These are phyloP conservation scores for Secale cereale DNA, from an alignment of 176 grass and related monocot species.

Conservation along the genomic window DNA sequence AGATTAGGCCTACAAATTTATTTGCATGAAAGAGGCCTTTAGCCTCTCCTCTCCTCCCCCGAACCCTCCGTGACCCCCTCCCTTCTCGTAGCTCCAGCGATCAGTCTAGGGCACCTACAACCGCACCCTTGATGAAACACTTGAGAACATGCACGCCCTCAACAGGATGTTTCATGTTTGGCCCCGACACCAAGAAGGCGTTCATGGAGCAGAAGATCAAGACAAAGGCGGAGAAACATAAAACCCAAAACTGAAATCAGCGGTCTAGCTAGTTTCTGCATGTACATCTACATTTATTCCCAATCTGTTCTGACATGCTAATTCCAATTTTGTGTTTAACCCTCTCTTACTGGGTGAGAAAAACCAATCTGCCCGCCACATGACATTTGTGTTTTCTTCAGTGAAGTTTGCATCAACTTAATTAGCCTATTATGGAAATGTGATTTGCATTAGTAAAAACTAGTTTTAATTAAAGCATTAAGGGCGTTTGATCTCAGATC, in stretches of 20 bases:
- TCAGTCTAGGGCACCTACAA: slow-evolving; percentile 75
- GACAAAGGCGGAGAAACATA: slow-evolving; percentile 87
- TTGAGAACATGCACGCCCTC: slow-evolving; percentile 76
- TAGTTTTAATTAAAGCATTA: not conserved
- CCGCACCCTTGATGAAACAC: slow-evolving; percentile 66
- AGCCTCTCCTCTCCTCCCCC: too few species aligned
- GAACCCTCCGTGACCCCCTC: too few species aligned
- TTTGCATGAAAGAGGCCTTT: too few species aligned
- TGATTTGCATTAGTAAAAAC: rapidly evolving
- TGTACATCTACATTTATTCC: slow-evolving; percentile 43
- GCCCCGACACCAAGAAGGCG: slow-evolving; percentile 62
- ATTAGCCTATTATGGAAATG: too few species aligned
- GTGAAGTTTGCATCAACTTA: too few species aligned
- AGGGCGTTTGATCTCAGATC: slow-evolving; percentile 99
- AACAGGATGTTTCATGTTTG: slow-evolving; percentile 91
- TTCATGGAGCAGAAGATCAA: slow-evolving; percentile 83
- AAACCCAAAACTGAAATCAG: slow-evolving; percentile 53
- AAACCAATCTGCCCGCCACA: too few species aligned
- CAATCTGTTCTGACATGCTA: slow-evolving; percentile 20
- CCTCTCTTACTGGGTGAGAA: not conserved
- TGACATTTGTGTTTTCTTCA: too few species aligned
- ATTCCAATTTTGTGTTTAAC: slow-evolving; percentile 45
- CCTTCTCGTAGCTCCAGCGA: too few species aligned
- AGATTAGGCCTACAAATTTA: too few species aligned
- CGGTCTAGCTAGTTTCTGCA: not conserved